Percentiles rank a stretch among this genome's conserved stretches.
These are phyloP conservation scores for Ophiobolus disseminans DNA, from an alignment of 2,329 filamentous ascomycete genomes.

Conservation along the genomic window DNA sequence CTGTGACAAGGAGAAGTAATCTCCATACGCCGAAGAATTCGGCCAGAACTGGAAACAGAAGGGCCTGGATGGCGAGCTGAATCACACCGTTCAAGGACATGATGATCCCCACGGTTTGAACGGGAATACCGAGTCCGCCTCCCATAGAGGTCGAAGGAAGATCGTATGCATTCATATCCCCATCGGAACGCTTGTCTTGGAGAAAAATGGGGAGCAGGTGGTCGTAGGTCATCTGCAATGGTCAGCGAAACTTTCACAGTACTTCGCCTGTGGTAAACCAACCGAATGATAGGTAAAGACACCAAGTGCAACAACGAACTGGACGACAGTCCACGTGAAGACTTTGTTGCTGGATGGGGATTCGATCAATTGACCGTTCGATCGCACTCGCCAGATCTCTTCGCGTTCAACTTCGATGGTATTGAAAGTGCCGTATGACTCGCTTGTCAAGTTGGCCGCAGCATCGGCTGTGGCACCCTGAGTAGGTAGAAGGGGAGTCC, in stretches of 20 bases:
- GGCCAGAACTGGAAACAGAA: constrained; percentile 72
- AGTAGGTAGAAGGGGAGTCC: constrained; percentile 77
- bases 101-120: constrained; percentile 71
- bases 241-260: constrained; percentile 4
- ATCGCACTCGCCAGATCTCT: constrained; percentile 59
- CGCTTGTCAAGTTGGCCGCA: constrained; percentile 75
- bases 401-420: constrained; percentile 62
- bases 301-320: constrained; percentile 80
- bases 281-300: constrained; percentile 89
- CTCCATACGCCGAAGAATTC: constrained; percentile 71
- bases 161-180: constrained; percentile 39
- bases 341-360: constrained; percentile 51
- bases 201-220: constrained; percentile 92
- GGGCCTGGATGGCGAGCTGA: constrained; percentile 74
- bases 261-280: constrained; percentile 3
- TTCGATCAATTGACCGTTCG: constrained; percentile 55
- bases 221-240: constrained; percentile 79
- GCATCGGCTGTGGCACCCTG: constrained; percentile 77
- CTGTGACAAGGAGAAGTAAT: constrained; percentile 69
- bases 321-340: constrained; percentile 71
- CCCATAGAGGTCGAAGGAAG: constrained; percentile 47
- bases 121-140: constrained; percentile 71
- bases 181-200: constrained; percentile 70
- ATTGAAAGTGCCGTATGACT: constrained; percentile 79
- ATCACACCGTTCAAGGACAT: constrained; percentile 74